Evolutionary conservation across 352 stramenopile genomes (phyloP), one percentile per base, ranked within the genome.

Genomic region (Phytophthora podocarpi): DNA sequence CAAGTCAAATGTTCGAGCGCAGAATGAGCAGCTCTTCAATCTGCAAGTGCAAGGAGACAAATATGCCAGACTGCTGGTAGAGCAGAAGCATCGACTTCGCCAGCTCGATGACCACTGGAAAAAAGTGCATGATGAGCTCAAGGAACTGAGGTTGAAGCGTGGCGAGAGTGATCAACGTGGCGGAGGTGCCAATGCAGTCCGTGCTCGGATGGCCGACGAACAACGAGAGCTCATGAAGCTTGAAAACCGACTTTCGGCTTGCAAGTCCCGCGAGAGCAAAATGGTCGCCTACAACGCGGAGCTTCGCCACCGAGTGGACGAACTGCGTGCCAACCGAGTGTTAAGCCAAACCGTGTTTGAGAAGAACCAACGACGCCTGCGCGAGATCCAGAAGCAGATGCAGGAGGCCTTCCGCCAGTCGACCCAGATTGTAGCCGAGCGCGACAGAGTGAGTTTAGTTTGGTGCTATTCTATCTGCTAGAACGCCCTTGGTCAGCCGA

Each of bases 31-130:
- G 69, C 76, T 91, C 46, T 93, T 93, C 72, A 87, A 87, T 45
- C 64, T 93, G n/a, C 84, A 93, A 54, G 70, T 91, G 3, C 80
- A 91, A 62, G 80, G 80, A 15, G 84, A 93, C 76, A 91, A 90
- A 62, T 93, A 90, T 49, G 76, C 84, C 28, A 67, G 80, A 13
- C 62, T 91, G 31, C 58, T 93, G 8, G 70, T 89, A 9, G 81
- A 81, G 48, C 80, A 91, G 61, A 93, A 91, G 53, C 74, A 89
- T 36, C 84, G 84, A 10, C 68, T 90, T 13, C 72, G 72, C 1
- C 72, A 91, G 39, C 70, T 91, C 13, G 82, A 93, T 13, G 80
- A 74, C 36, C 78, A 90, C 57, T 91, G 75, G 67, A 88, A 80
- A 27, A 88, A 85, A 50, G 70, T 81, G 31, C 63, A 77, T 27